Percentiles rank a stretch among this genome's conserved stretches.
Conservation (phyloP, 208 protist species). For the Polymyxa betae region DNA sequence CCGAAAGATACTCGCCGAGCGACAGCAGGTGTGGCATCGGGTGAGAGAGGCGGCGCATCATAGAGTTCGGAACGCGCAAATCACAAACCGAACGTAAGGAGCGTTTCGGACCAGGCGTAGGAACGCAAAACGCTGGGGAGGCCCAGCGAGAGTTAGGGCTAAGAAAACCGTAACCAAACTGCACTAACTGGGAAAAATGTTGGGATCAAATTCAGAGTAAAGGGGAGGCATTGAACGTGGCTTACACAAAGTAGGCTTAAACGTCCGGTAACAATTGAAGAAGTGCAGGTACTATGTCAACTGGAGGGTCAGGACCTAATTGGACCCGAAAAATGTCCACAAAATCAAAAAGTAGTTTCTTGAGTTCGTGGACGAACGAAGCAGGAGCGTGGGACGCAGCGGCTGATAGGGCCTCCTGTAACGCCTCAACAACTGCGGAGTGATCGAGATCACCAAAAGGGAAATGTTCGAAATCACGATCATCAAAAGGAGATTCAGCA, state of each 20-base stretch:
- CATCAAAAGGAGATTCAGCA: background rate
- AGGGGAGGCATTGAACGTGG: background rate
- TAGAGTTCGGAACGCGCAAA: background rate
- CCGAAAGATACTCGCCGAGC: background rate
- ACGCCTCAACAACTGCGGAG: background rate
- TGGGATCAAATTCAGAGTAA: background rate
- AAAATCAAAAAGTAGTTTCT: background rate
- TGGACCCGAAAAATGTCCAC: background rate
- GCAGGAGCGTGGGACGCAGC: background rate
- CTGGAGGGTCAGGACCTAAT: conserved; percentile 32
- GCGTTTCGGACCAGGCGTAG: background rate
- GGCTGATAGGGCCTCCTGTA: background rate
- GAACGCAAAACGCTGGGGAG: conserved; percentile 7
- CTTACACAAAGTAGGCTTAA: background rate
- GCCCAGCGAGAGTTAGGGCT: background rate
- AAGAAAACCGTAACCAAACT: background rate
- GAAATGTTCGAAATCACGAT: background rate
- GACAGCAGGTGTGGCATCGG: conserved; percentile 23
- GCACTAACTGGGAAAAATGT: no score
- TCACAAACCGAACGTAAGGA: background rate
- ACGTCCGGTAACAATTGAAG: no score
- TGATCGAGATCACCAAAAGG: background rate
- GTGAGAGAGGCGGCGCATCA: background rate
- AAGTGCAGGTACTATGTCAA: background rate
- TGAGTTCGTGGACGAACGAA: background rate